Evolutionary conservation across 2,329 filamentous ascomycete genomes (phyloP).

Genomic region (Didymella lethalis): DNA sequence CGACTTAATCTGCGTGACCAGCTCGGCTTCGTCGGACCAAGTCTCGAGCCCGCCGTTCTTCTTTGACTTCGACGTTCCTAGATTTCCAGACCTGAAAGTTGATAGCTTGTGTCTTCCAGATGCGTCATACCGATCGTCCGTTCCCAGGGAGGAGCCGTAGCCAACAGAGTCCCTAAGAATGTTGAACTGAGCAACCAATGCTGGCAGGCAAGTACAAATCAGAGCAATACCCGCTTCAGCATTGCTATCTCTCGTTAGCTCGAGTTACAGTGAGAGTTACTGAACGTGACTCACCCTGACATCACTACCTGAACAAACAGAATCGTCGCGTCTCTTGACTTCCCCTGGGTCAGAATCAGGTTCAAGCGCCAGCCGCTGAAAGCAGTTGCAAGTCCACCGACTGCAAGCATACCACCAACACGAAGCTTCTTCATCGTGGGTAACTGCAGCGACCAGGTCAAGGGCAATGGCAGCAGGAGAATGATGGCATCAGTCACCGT

Average conservation of each 20-base stretch:
- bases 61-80: constrained; percentile 7
- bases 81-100: constrained; percentile 9
- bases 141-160: constrained; percentile 14
- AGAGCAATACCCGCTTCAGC: constrained; percentile 26
- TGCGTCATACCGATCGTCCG: constrained; percentile 1
- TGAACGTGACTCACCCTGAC: constrained; percentile 13
- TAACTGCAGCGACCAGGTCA: constrained; percentile 44
- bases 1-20: constrained; percentile 18
- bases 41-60: constrained; percentile 3
- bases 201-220: constrained; percentile 27
- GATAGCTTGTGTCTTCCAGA: constrained; percentile 7
- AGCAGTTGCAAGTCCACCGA: constrained; percentile 41
- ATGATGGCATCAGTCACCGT: constrained; percentile 48
- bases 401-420: constrained; percentile 42
- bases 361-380: constrained; percentile 42
- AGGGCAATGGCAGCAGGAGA: constrained; percentile 45
- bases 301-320: constrained; percentile 21
- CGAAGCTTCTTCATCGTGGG: constrained; percentile 45
- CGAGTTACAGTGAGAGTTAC: neutral
- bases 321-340: constrained; percentile 14
- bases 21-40: constrained; percentile 18
- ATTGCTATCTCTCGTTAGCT: constrained; percentile 17
- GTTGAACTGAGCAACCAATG: constrained; percentile 21
- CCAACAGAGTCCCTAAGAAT: constrained; percentile 16
- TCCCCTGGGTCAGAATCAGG: constrained; percentile 21